Evolutionary conservation across 2,329 filamentous ascomycete genomes (phyloP), one percentile per base, ranked within the genome.

Genomic region (Alternaria sp.): DNA sequence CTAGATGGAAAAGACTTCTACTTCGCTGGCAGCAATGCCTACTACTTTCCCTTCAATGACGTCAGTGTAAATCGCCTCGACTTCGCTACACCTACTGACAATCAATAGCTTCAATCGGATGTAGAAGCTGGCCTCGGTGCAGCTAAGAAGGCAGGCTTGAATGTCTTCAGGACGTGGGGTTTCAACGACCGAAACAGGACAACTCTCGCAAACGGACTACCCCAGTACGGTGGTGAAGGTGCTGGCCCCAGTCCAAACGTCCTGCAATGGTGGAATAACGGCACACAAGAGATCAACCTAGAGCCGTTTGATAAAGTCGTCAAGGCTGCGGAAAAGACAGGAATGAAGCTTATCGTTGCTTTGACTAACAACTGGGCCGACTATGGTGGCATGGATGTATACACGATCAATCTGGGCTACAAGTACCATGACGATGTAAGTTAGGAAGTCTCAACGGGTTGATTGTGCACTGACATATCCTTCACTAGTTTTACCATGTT

Each of bases 301-400:
- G 66, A 73, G 36, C 75, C 79, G 7, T 83, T 87, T 59, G 84
- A 86, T 74, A 82, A 82, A 63, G 84, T 86, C 4, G 81, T 87
- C 20, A 69, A 80, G 16, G 83, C 82, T 0, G 85, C 85, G 0
- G 78, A 81, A 36, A 82, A 82, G 38, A 76, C 78, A 1, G 81
- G 81, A 47, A 81, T 85, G 62, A 87, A 87, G 76, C 78, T 87
- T 3, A 77, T 87, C 32, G 75, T 87, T 12, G 79, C 84, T 0
- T 68, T 87, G 58, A 86, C 84, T 0, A 87, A 87, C 75, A 86
- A 86, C 53, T 87, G 85, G 85, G 84, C 84, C 6, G 84, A 87
- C 55, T 87, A 87, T 52, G 85, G 85, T 18, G 85, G 85, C n/a
- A 86, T 86, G 83, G 85, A 86, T 34, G 82, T 86, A 0, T 87